Conservation (phyloP, 1,284 basidiomycete species). For the Boletus hoseneyae region DNA sequence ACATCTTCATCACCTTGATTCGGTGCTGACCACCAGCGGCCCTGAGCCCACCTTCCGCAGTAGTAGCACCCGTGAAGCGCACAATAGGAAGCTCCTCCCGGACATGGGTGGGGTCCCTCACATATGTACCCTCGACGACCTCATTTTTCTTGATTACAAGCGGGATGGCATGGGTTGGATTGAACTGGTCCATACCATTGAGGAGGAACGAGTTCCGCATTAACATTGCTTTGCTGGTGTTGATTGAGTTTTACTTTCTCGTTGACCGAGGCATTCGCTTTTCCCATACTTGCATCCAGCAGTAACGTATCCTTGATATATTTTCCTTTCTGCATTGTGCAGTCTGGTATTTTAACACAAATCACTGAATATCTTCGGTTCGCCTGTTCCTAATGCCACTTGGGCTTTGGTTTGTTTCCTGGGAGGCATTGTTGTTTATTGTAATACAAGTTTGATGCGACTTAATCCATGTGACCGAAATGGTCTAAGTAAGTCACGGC, state of each 20-base stretch:
- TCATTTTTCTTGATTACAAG: neutral
- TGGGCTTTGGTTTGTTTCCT: too few species aligned
- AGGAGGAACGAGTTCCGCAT: constrained; percentile 6
- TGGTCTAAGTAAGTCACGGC: too few species aligned
- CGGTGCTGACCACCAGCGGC: constrained; percentile 4
- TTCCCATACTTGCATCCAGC: neutral
- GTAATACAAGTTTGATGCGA: too few species aligned
- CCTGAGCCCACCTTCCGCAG: neutral
- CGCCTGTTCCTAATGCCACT: too few species aligned
- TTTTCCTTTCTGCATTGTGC: too few species aligned
- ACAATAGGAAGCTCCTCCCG: constrained; percentile 1
- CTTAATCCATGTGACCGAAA: too few species aligned
- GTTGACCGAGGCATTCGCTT: neutral
- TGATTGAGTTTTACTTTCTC: neutral
- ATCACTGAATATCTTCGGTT: too few species aligned
- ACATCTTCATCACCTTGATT: neutral
- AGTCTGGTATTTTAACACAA: too few species aligned
- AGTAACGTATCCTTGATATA: neutral
- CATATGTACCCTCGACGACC: neutral
- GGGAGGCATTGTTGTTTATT: too few species aligned
- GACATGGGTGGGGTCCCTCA: neutral
- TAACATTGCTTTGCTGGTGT: neutral
- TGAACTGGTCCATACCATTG: constrained; percentile 7
- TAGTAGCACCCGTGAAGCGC: neutral
- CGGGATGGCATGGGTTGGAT: constrained; percentile 1